These are phyloP conservation scores for Nicotiana sylvestris DNA, from an alignment of 257 asterid genomes.

Conservation along the genomic window DNA sequence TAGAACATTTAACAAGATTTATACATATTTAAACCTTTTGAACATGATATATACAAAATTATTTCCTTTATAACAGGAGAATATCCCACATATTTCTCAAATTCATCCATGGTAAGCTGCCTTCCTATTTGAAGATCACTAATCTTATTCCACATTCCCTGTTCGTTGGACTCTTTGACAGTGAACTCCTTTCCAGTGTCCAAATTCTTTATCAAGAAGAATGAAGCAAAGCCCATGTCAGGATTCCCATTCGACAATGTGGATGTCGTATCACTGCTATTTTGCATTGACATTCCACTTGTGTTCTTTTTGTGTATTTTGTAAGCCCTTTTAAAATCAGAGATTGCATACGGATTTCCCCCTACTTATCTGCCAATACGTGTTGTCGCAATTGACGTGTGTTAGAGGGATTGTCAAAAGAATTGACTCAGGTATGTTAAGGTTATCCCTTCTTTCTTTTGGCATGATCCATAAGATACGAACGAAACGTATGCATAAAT, in stretches of 20 bases:
- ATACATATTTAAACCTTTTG: too few relatives aligned
- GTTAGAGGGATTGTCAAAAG: too few relatives aligned
- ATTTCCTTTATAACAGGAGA: conserved; percentile 77
- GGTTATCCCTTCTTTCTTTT: too few relatives aligned
- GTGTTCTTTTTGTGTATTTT: conserved; percentile 11
- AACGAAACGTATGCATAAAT: too few relatives aligned
- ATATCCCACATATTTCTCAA: conserved; percentile 35
- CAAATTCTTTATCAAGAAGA: conserved; percentile 20
- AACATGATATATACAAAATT: too few relatives aligned
- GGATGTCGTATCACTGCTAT: conserved; percentile 18
- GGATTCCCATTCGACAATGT: conserved; percentile 20
- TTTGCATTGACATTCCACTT: conserved; percentile 21
- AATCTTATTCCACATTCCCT: conserved; percentile 81
- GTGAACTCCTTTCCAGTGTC: conserved; percentile 84
- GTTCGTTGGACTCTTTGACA: conserved; percentile 72
- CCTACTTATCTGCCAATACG: too few relatives aligned
- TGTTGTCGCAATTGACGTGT: too few relatives aligned
- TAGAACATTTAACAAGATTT: too few relatives aligned
- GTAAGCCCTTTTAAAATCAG: too few relatives aligned
- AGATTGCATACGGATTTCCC: too few relatives aligned
- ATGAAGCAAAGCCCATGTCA: conserved; percentile 31
- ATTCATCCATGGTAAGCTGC: conserved; percentile 63
- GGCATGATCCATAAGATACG: too few relatives aligned
- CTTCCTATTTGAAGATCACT: conserved; percentile 85
- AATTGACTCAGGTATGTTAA: too few relatives aligned